Evolutionary conservation across 2,329 filamentous ascomycete species (phyloP).

Genomic region (Aureobasidium lini): DNA sequence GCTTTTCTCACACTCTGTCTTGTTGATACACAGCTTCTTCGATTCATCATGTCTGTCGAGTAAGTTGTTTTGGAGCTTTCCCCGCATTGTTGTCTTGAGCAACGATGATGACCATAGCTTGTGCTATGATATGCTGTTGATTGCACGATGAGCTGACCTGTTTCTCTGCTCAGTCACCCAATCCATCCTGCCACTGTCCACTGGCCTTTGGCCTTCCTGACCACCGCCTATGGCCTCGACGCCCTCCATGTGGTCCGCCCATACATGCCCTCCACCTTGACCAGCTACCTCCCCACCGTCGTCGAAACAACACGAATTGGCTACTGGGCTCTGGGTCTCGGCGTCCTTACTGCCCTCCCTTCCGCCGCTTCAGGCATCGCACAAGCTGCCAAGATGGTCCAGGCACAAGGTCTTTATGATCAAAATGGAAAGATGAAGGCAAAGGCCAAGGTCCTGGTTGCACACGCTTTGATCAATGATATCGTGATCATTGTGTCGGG

Average conservation of each 20-base stretch:
- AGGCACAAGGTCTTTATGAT: constrained; percentile 36
- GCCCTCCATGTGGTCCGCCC: constrained; percentile 30
- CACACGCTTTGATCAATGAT: constrained; percentile 38
- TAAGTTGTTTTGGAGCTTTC: constrained; percentile 1
- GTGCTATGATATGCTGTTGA: not conserved
- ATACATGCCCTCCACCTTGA: constrained; percentile 23
- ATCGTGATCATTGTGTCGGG: constrained; percentile 31
- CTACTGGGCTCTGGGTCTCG: constrained; percentile 39
- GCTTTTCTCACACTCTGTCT: not conserved
- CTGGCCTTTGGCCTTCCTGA: constrained; percentile 41
- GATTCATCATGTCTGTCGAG: constrained; percentile 13
- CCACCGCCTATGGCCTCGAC: constrained; percentile 36
- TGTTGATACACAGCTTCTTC: not conserved
- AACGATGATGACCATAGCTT: not conserved
- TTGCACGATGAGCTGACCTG: constrained; percentile 1
- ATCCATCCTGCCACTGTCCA: constrained; percentile 35
- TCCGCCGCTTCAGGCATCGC: constrained; percentile 27
- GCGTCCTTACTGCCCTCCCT: constrained; percentile 28
- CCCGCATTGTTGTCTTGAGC: not conserved
- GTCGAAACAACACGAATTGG: constrained; percentile 33
- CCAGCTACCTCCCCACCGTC: constrained; percentile 27
- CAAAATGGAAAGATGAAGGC: constrained; percentile 29
- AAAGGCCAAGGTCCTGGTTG: constrained; percentile 35
- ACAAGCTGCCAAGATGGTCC: constrained; percentile 35
- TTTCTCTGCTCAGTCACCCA: constrained; percentile 30